Evolutionary conservation across 257 asterid species (phyloP).

Genomic region (Datura wrightii): DNA sequence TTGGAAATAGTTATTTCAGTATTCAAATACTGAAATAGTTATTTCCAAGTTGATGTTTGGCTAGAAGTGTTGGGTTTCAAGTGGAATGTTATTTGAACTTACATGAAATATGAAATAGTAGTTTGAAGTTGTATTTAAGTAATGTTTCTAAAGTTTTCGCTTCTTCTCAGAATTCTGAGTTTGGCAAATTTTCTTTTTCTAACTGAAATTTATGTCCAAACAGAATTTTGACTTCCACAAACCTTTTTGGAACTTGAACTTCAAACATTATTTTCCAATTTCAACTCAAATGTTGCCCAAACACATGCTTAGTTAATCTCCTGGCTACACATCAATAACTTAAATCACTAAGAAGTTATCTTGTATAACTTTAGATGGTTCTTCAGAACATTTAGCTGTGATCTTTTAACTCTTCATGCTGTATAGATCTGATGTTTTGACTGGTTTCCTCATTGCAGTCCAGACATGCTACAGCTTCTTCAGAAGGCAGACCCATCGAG

Average conservation of each 20-base stretch:
- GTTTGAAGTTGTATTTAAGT: slow-evolving; percentile 5
- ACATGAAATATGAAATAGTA: background rate
- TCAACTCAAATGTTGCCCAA: background rate
- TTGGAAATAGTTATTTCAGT: background rate
- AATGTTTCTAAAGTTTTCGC: background rate
- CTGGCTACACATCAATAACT: background rate
- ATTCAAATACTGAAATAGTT: background rate
- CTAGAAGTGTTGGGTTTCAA: background rate
- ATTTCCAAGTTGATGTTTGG: background rate
- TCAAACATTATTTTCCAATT: background rate
- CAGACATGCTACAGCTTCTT: slow-evolving; percentile 91
- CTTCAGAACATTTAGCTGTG: slow-evolving; percentile 16
- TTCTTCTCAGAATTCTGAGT: background rate
- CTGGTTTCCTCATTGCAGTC: slow-evolving; percentile 51
- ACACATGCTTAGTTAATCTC: slow-evolving; percentile 8
- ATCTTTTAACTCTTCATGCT: background rate
- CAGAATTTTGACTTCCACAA: background rate
- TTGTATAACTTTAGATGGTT: slow-evolving; percentile 12
- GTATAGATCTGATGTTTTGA: slow-evolving; percentile 1
- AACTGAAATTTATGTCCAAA: background rate
- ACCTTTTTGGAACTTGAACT: background rate
- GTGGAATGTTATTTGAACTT: slow-evolving; percentile 15
- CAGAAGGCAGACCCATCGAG: slow-evolving; percentile 84
- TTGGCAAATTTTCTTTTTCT: slow-evolving; percentile 11
- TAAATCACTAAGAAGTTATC: background rate